Percentiles rank a stretch among this genome's conserved stretches.
These are phyloP conservation scores for Hypoxylon lienhwacheense DNA, from an alignment of 495 filamentous ascomycete genomes.

Conservation along the genomic window DNA sequence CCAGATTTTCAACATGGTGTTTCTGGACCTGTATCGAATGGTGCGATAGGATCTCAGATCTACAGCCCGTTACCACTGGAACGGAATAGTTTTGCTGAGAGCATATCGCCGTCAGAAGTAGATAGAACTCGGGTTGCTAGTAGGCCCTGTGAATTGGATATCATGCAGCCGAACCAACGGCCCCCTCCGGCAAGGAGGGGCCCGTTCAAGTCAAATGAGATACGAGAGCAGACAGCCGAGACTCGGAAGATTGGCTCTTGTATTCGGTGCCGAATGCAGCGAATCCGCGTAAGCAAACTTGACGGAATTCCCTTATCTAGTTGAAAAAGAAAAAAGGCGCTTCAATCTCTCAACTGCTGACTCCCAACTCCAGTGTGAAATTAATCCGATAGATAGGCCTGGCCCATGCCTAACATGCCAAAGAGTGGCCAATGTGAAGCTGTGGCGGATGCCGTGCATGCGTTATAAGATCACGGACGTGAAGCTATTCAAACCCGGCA, in stretches of 20 bases:
- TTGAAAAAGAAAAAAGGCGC: not conserved
- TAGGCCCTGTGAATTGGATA: constrained; percentile 34
- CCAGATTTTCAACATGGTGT: constrained; percentile 26
- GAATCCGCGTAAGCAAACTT: constrained; percentile 51
- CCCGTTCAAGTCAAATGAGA: constrained; percentile 51
- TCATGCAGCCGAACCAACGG: constrained; percentile 35
- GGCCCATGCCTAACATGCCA: constrained; percentile 54
- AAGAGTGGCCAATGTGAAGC: constrained; percentile 45
- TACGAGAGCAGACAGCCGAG: constrained; percentile 51
- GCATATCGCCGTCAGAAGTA: constrained; percentile 13
- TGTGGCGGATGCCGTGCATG: constrained; percentile 52
- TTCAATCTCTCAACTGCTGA: constrained; percentile 4
- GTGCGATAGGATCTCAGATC: constrained; percentile 22
- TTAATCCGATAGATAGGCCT: constrained; percentile 44
- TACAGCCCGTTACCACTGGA: constrained; percentile 11
- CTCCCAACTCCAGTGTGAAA: constrained; percentile 46
- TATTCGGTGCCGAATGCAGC: constrained; percentile 57
- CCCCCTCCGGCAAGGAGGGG: constrained; percentile 47
- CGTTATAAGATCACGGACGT: constrained; percentile 57
- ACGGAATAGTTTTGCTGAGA: constrained; percentile 24
- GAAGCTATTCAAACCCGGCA: constrained; percentile 53
- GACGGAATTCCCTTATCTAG: constrained; percentile 2
- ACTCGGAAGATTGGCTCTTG: constrained; percentile 56
- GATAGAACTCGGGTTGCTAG: constrained; percentile 18
- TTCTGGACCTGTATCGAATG: constrained; percentile 26